Evolutionary conservation across 768 basidiomycete genomes (phyloP).

Genomic region (Tulasnella sp.): DNA sequence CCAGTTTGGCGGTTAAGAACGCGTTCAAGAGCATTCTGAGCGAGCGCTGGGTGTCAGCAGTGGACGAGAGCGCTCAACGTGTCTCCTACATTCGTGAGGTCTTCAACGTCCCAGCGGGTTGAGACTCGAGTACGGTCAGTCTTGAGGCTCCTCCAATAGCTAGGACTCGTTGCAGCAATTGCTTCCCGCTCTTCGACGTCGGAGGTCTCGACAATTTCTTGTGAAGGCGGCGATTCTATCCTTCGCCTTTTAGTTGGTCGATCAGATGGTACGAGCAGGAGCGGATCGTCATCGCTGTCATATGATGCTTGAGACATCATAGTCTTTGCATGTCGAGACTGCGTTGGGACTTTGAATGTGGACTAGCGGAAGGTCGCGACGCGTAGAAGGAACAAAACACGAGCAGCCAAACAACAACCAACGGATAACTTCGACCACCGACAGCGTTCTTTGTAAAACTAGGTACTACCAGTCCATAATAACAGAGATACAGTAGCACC

Average conservation of each 20-base stretch:
- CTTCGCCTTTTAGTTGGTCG: background rate
- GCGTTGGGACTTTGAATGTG: background rate
- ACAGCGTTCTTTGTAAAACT: background rate
- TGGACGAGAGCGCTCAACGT: background rate
- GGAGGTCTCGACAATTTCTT: constrained; percentile 46
- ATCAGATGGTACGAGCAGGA: background rate
- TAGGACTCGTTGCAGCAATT: constrained; percentile 17
- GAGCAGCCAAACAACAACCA: background rate
- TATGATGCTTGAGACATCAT: background rate
- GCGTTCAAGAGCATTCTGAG: no score
- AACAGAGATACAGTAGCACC: no score
- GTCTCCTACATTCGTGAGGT: background rate
- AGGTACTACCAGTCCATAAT: no score
- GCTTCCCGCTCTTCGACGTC: constrained; percentile 49
- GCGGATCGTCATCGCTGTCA: constrained; percentile 11
- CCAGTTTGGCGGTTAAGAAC: no score
- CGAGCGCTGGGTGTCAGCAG: no score
- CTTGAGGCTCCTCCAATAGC: background rate
- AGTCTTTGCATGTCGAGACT: background rate
- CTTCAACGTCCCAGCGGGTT: no score
- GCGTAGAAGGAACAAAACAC: background rate
- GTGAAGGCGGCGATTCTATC: background rate
- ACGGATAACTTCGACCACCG: background rate
- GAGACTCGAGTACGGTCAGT: background rate
- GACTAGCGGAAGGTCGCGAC: background rate